Percentiles rank a stretch among this genome's conserved stretches.
phyloP scores from a whole-genome alignment of 2,329 filamentous ascomycete species.

The Nemania diffusa region DNA sequence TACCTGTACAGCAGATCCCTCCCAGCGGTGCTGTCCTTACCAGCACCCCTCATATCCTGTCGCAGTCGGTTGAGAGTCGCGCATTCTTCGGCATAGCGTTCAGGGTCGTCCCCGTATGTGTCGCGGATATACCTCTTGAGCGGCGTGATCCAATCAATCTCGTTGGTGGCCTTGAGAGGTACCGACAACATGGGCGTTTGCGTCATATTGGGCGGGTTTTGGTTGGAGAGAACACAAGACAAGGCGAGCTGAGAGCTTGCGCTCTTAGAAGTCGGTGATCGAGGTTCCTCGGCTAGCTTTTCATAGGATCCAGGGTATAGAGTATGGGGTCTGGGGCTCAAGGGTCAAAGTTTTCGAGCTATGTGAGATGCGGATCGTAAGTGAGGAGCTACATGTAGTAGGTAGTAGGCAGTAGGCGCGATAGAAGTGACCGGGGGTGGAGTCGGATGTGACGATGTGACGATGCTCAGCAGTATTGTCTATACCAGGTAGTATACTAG shows the following conservation, averaged over 20 bases:
- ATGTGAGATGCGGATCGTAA: slow-evolving; percentile 16
- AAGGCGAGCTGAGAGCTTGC: slow-evolving; percentile 28
- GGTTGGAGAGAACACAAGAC: slow-evolving; percentile 19
- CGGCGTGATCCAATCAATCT: slow-evolving; percentile 96
- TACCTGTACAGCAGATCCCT: slow-evolving; percentile 95
- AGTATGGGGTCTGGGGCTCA: neutral
- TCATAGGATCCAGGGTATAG: slow-evolving; percentile 35
- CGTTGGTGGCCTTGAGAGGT: slow-evolving; percentile 92
- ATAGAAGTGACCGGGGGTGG: slow-evolving; percentile 27
- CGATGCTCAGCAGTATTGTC: slow-evolving; percentile 25
- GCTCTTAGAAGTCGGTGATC: slow-evolving; percentile 26
- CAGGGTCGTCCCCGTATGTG: slow-evolving; percentile 95
- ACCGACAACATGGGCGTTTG: slow-evolving; percentile 95
- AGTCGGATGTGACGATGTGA: slow-evolving; percentile 37
- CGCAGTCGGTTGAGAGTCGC: slow-evolving; percentile 90
- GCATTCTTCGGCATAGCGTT: slow-evolving; percentile 95
- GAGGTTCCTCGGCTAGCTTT: slow-evolving; percentile 22
- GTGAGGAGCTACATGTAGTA: slow-evolving; percentile 18
- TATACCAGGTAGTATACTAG: neutral
- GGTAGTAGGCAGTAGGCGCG: slow-evolving; percentile 7
- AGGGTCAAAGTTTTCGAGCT: neutral
- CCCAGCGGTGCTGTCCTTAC: slow-evolving; percentile 94
- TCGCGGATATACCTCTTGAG: slow-evolving; percentile 93
- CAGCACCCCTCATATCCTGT: slow-evolving; percentile 98
- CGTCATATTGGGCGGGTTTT: slow-evolving; percentile 65